A percentile compares a stretch with the other conserved stretches of the same genome.
Evolutionary conservation across 108 stramenopile species (phyloP).

Genomic region (Epipyxis sp.): DNA sequence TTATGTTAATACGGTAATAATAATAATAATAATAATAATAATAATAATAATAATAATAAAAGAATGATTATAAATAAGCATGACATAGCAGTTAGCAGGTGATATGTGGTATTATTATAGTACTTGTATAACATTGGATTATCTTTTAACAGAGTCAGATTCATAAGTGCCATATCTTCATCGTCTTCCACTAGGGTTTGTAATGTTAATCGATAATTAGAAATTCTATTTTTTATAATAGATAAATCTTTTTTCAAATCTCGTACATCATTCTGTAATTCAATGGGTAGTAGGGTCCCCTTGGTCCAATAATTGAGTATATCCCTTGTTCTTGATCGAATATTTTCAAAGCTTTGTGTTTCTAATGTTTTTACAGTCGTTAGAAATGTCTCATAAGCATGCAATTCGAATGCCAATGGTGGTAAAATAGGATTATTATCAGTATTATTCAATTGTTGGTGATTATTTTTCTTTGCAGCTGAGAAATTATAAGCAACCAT

Average conservation of each 20-base stretch:
- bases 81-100: too few species aligned
- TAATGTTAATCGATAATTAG: not conserved
- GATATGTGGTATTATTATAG: too few species aligned
- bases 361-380: not conserved
- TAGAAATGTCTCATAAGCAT: not conserved
- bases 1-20: too few species aligned
- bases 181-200: slow-evolving; percentile 6
- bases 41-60: too few species aligned
- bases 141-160: not conserved
- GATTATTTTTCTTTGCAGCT: too few species aligned
- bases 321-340: not conserved
- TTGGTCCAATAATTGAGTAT: not conserved
- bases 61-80: too few species aligned
- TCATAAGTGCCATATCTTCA: slow-evolving; percentile 25
- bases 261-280: not conserved
- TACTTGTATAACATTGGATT: slow-evolving; percentile 6
- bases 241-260: not conserved
- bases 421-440: too few species aligned
- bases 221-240: not conserved
- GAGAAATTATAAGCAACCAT: too few species aligned
- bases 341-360: not conserved
- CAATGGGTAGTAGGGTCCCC: not conserved
- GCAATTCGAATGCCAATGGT: not conserved
- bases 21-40: too few species aligned
- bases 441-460: too few species aligned